Base-by-base conservation (phyloP, 2,329 filamentous ascomycete genomes). In the Arachnopeziza araneosa region DNA sequence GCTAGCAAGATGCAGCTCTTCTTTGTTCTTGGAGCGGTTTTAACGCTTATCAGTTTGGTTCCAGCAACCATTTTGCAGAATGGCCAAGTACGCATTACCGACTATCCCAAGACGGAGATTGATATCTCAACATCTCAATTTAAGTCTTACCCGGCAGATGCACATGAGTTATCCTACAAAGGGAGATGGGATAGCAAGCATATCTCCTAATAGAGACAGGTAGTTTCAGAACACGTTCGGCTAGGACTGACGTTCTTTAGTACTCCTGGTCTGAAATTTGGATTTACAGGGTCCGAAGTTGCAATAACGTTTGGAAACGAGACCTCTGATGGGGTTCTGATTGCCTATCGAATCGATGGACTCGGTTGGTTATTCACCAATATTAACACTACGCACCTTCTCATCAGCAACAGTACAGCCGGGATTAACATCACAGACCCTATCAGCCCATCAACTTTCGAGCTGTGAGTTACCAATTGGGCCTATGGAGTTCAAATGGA, bases 321-420 rank as follows among this genome's bases (percentile, higher is more conserved):
- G 17, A 62, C 63, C 23, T 61, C 79, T 1, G 48, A 67, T 52
- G 61, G 58, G 24, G 63, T 80, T 78, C 74, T 86, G 1, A 72
- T 87, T 30, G 83, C 78, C 5, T 86, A 83, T 69, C 79, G 83
- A n/a, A 75, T 85, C 24, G 77, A 77, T 50, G 82, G 81, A 2
- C 77, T 83, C 55, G 83, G 85, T 67, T 87, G 83, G 83, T 74
- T 76, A 59, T 81, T 86, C 67, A 83, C 82, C 36, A 86, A 87
- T 66, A 78, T 86, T 52, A 85, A 82, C 1, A 77, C 78, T 0
- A 85, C 83, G 0, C 82, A 86, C 68, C 76, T 84, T 21, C 78
- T 87, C 53, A 75, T 84, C 54, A 77, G 73, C 24, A 70, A 76
- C 0, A 68, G 69, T n/a, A 80, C 77, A 0, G 72, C 77, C 0